Evolutionary conservation across 2,329 filamentous ascomycete species (phyloP).

Genomic region (Beauveria brongniartii): DNA sequence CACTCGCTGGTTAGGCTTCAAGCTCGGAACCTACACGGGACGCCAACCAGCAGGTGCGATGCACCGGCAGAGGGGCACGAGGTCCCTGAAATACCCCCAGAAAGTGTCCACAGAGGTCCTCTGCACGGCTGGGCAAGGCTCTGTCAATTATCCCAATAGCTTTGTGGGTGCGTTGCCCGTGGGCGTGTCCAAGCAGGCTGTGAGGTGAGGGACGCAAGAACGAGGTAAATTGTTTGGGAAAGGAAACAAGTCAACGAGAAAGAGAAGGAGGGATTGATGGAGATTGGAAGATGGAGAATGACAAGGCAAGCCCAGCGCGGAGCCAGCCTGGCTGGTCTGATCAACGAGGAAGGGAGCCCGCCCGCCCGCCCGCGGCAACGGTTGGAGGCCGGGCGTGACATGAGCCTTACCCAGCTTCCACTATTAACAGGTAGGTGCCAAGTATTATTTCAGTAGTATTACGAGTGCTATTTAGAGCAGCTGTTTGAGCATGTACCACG

Average conservation of each 20-base stretch:
- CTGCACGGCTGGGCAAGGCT: background rate
- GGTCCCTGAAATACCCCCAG: background rate
- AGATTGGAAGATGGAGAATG: background rate
- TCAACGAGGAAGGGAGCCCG: constrained; percentile 3
- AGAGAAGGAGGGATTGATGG: background rate
- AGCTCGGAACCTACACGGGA: background rate
- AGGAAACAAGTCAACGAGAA: background rate
- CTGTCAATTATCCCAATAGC: background rate
- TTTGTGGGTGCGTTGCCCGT: background rate
- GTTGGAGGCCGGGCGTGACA: background rate
- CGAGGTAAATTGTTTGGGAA: background rate
- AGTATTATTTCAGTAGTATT: too few species aligned
- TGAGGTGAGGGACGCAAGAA: background rate
- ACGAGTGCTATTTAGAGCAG: background rate
- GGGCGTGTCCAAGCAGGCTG: background rate
- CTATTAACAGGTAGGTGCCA: background rate
- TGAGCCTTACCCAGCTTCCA: background rate
- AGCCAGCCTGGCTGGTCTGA: constrained; percentile 6
- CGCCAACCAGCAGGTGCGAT: background rate
- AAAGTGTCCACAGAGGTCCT: background rate
- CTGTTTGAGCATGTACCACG: background rate
- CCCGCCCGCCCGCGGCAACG: background rate
- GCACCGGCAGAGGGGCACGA: background rate
- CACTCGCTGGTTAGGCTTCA: background rate
- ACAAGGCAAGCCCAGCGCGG: background rate